Conservation (phyloP, 805 yeast species). For the Tetrapisispora arboricola region DNA sequence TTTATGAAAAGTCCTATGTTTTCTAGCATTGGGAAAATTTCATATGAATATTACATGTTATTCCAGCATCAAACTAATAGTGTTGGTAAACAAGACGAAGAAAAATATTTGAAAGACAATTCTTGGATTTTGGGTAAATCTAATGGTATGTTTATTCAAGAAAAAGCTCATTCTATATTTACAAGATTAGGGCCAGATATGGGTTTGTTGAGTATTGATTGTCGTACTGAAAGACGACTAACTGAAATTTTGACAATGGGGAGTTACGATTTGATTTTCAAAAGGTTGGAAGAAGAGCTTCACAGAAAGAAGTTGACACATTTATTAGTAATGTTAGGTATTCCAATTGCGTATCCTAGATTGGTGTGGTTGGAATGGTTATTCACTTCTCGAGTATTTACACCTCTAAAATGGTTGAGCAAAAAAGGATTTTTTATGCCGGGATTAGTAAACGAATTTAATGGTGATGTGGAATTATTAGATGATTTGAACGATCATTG, state of each 20-base stretch:
- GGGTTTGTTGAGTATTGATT: slow-evolving; percentile 73
- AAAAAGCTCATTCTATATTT: slow-evolving; percentile 57
- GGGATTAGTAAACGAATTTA: slow-evolving; percentile 83
- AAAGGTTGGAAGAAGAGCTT: slow-evolving; percentile 49
- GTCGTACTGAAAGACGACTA: slow-evolving; percentile 80
- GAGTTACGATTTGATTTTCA: slow-evolving; percentile 54
- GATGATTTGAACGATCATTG: slow-evolving; percentile 96
- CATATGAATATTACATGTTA: slow-evolving; percentile 78
- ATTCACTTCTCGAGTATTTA: slow-evolving; percentile 49
- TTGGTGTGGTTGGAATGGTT: slow-evolving; percentile 82
- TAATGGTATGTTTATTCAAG: slow-evolving; percentile 53
- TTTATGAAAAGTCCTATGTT: slow-evolving; percentile 70
- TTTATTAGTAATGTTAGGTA: slow-evolving; percentile 75
- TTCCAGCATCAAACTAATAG: slow-evolving; percentile 77
- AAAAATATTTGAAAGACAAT: slow-evolving; percentile 33
- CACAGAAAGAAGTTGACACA: slow-evolving; percentile 48
- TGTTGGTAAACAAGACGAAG: slow-evolving; percentile 16
- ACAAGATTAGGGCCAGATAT: slow-evolving; percentile 66
- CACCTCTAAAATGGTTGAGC: slow-evolving; percentile 54
- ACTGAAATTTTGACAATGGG: slow-evolving; percentile 42
- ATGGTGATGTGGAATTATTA: slow-evolving; percentile 80
- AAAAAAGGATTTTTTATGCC: slow-evolving; percentile 50
- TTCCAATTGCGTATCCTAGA: slow-evolving; percentile 91
- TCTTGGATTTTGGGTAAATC: slow-evolving; percentile 53
- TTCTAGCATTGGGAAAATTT: slow-evolving; percentile 60